Evolutionary conservation across 495 filamentous ascomycete genomes (phyloP).

Genomic region (Pseudoneurospora amorphoporcata): DNA sequence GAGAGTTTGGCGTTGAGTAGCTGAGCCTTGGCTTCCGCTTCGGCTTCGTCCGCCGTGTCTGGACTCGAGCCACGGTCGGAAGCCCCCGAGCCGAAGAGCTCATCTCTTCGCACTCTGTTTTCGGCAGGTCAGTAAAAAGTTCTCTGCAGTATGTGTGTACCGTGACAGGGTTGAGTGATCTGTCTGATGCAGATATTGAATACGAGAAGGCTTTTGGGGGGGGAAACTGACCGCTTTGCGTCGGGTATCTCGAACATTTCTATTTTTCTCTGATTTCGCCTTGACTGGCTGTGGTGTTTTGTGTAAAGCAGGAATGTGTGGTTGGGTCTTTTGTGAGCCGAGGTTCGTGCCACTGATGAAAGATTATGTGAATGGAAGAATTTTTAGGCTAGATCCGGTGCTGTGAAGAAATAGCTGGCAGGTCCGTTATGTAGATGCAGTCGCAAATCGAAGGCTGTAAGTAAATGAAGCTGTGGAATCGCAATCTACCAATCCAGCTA

Average conservation of each 20-base stretch:
- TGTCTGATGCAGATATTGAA: background rate
- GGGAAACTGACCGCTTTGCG: conserved; percentile 38
- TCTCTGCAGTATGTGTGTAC: background rate
- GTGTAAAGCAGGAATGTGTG: background rate
- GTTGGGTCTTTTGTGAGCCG: background rate
- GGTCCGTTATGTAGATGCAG: background rate
- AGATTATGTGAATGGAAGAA: background rate
- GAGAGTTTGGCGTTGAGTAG: conserved; percentile 33
- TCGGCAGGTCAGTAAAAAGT: background rate
- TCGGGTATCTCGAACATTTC: conserved; percentile 43
- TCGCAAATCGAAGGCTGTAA: background rate
- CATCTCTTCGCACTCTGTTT: conserved; percentile 40
- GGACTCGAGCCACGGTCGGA: conserved; percentile 16
- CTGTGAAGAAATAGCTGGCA: background rate
- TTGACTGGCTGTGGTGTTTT: background rate
- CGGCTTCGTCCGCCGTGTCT: conserved; percentile 12
- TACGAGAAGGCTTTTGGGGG: background rate
- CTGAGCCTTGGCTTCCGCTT: conserved; percentile 24
- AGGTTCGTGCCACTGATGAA: background rate
- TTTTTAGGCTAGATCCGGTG: background rate
- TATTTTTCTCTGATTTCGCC: background rate
- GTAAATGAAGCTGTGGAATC: background rate
- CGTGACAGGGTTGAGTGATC: background rate
- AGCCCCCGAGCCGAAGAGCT: conserved; percentile 30
- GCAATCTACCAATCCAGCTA: background rate